Evolutionary conservation across 768 basidiomycete species (phyloP).

Genomic region (Dendrothele bispora): DNA sequence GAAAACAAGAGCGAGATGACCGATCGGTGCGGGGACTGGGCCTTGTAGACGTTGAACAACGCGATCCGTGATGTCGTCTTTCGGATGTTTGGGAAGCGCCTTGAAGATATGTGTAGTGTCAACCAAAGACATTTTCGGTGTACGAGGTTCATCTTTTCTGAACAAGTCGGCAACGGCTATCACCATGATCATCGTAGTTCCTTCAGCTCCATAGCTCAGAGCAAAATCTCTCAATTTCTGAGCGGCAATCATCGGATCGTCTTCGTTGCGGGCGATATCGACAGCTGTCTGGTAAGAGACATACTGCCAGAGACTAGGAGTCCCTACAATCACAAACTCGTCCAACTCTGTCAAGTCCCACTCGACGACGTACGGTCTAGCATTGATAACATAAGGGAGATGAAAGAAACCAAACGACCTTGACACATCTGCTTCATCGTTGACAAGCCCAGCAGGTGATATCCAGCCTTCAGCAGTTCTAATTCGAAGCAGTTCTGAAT

Average conservation of each 20-base stretch:
- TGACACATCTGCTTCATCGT: constrained; percentile 88
- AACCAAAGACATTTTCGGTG: constrained; percentile 39
- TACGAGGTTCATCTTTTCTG: constrained; percentile 25
- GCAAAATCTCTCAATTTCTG: constrained; percentile 97
- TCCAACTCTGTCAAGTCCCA: constrained; percentile 79
- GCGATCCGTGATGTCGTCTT: constrained; percentile 57
- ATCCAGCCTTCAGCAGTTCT: constrained; percentile 93
- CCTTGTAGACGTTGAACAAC: constrained; percentile 62
- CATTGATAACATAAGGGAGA: constrained; percentile 86
- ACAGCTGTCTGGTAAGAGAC: constrained; percentile 95
- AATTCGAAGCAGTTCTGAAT: constrained; percentile 82
- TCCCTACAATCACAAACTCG: constrained; percentile 96
- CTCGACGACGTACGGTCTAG: constrained; percentile 74
- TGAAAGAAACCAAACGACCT: constrained; percentile 93
- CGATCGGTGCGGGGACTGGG: constrained; percentile 83
- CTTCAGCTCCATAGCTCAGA: constrained; percentile 93
- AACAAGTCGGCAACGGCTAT: constrained; percentile 82
- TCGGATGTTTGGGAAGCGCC: constrained; percentile 26
- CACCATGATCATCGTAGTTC: constrained; percentile 98
- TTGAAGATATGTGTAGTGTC: constrained; percentile 38
- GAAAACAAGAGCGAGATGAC: constrained; percentile 91
- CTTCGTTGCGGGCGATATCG: constrained; percentile 84
- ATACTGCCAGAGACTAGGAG: constrained; percentile 90
- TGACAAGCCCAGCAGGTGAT: constrained; percentile 85
- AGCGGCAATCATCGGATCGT: constrained; percentile 76